These are phyloP conservation scores for Tolypocladium guangdongense DNA, from an alignment of 2,329 filamentous ascomycete genomes.

Conservation along the genomic window DNA sequence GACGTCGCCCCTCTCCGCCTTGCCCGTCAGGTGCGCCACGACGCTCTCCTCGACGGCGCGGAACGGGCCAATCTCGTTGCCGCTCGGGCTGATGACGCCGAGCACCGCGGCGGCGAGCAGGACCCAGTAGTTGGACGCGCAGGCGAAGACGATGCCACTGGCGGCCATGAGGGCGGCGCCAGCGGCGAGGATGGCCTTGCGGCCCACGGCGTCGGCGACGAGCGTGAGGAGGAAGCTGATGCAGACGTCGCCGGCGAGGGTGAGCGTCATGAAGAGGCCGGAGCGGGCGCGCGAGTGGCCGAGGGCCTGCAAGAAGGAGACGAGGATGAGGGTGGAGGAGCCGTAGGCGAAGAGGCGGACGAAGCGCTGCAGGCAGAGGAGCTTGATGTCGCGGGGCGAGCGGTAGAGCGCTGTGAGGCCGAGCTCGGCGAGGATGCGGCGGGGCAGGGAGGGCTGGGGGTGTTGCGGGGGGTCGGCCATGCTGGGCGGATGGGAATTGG, in stretches of 20 bases:
- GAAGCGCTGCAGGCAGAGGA: conserved; percentile 48
- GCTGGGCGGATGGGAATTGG: background rate
- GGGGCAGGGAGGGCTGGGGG: background rate
- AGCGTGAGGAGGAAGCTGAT: conserved; percentile 49
- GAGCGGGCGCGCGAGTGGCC: conserved; percentile 38
- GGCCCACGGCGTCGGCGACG: conserved; percentile 46
- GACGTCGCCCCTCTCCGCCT: conserved; percentile 38
- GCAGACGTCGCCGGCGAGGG: conserved; percentile 45
- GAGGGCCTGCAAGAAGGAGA: conserved; percentile 41
- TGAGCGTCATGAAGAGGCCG: conserved; percentile 57
- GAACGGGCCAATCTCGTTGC: conserved; percentile 54
- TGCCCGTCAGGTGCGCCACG: conserved; percentile 42
- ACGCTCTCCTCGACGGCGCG: conserved; percentile 51
- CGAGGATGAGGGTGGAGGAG: conserved; percentile 44
- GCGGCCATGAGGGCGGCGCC: conserved; percentile 44
- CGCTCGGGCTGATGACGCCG: conserved; percentile 54
- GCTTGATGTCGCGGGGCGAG: conserved; percentile 35
- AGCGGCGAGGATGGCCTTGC: conserved; percentile 38
- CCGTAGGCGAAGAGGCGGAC: conserved; percentile 55
- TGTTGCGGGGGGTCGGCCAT: background rate
- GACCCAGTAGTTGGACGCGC: conserved; percentile 43
- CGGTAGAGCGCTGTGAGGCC: conserved; percentile 14
- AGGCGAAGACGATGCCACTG: conserved; percentile 45
- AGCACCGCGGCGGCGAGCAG: conserved; percentile 45
- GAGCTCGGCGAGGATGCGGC: conserved; percentile 10